Evolutionary conservation across 768 basidiomycete genomes (phyloP), one percentile per base, ranked within the genome.

Genomic region (Lentinula aciculospora): DNA sequence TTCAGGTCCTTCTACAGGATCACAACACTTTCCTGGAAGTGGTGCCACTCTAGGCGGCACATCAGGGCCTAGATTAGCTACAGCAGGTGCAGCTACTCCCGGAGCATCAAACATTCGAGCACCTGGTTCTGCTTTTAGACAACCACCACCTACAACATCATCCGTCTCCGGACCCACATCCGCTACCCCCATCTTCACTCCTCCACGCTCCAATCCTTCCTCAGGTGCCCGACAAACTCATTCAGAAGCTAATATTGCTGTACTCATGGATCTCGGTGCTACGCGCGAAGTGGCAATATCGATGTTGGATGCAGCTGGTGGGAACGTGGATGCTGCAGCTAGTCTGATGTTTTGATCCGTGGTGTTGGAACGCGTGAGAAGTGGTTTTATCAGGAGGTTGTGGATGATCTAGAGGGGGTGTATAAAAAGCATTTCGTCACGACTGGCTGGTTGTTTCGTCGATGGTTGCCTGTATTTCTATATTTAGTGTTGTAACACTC

Each of bases 271-370:
- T 47, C 76, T 98, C 1, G 96, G 96, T 3, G 90, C 80, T 9
- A 74, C 83, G 29, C 76, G 91, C 62, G 88, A 94, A 56, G 72
- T 85, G 25, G 96, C 96, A 1, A 82, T 94, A 17, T 80, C 80
- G 45, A 77, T 85, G 45, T 73, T 98, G 59, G 81, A 88, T 13
- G 89, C 91, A 3, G 81, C 92, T 0, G 86, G 84, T 3, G 96
- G 96, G 2, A 92, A 95, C 67, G 75, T 93, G 21, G 93, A 97
- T 61, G 76, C 89, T 23, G 95, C 95, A 9, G 94, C 91, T 9
- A 93, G 92, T 32, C 72, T 96, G 67, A 68, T 97, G 56, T 98
- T 98, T 68, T 86, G 68, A 65, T n/a, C 19, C n/a, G 17, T 45
- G 25, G 17, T 15, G 32, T 34, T n/a, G n/a, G n/a, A n/a, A n/a